phyloP scores from a whole-genome alignment of 805 yeast species.

The Saccharomycopsis babjevae region DNA sequence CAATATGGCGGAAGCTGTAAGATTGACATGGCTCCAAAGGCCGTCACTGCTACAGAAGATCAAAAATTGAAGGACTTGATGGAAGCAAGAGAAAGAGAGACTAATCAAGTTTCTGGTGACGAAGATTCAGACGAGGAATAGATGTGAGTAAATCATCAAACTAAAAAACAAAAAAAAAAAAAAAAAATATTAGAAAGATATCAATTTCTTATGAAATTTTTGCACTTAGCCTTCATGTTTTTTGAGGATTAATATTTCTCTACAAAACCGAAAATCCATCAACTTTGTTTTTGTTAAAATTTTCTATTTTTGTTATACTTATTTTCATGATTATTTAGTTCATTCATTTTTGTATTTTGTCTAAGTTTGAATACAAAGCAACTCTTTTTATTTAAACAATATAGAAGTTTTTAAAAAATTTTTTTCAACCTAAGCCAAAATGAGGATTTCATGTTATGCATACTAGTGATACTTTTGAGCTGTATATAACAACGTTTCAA shows the following conservation, averaged over 20 bases:
- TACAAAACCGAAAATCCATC: not conserved
- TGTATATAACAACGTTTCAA: too few species aligned
- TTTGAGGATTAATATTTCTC: not conserved
- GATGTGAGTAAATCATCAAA: not conserved
- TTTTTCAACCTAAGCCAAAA: not conserved
- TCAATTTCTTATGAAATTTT: not conserved
- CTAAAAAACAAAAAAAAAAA: not conserved
- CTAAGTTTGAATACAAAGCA: not conserved
- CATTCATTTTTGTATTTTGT: not conserved
- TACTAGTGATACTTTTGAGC: too few species aligned
- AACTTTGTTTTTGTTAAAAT: not conserved
- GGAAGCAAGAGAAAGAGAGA: conserved; percentile 88
- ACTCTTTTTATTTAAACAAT: not conserved
- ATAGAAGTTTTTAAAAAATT: not conserved
- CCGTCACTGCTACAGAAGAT: conserved; percentile 96
- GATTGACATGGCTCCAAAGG: conserved; percentile 97
- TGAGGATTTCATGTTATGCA: not conserved
- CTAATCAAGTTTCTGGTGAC: conserved; percentile 74
- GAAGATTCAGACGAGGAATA: conserved; percentile 37
- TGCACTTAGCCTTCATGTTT: not conserved
- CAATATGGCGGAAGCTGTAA: conserved; percentile 78
- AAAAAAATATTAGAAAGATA: too few species aligned
- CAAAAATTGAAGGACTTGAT: conserved; percentile 93
- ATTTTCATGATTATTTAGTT: not conserved
- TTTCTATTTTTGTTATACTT: not conserved